Base-by-base conservation (phyloP, 2,329 filamentous ascomycete genomes). In the Colletotrichum musicola region DNA sequence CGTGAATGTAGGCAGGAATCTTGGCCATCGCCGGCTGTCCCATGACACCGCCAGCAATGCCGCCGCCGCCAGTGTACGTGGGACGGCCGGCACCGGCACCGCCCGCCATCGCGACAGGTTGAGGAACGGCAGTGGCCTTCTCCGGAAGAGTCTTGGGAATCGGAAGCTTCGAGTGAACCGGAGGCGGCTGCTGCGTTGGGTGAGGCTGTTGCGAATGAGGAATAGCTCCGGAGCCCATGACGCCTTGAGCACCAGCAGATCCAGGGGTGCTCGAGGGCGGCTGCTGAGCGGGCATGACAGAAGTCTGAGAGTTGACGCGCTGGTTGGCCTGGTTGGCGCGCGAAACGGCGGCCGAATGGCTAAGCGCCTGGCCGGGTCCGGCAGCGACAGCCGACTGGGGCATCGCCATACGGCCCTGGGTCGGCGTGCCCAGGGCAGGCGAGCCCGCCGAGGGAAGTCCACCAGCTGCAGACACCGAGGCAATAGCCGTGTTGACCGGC, bases 21-120 rank as follows among this genome's bases (percentile, higher is more conserved):
- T 94, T 95, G 63, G 90, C 84, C 69, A 98, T 88, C 2, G 93
- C 93, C 0, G 96, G 95, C 75, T 97, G 94, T 59, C 91, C 91
- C 87, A 98, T 93, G 57, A 96, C 91, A 61, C 94, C 94, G 61
- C 92, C 92, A 1, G 92, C 87, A 6, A 90, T 90, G 71, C 92
- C 93, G 60, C 89, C 90, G 22, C 94, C 94, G 57, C 92, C 92
- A 18, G 90, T 90, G 75, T 96, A 88, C 0, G 95, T 97, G n/a
- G 96, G 96, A 7, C 96, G 90, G 81, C 88, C 77, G 82, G 88
- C 72, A 81, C 89, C 82, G 20, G 86, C 83, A 46, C 87, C 90
- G n/a, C 86, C 86, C 18, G 83, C 84, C 38, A 95, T 91, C 12
- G 86, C 79, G 22, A 97, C 94, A 2, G 94, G 91, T 69, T 90